Evolutionary conservation across 2,329 filamentous ascomycete genomes (phyloP).

Genomic region (Dactylonectria macrodidyma): DNA sequence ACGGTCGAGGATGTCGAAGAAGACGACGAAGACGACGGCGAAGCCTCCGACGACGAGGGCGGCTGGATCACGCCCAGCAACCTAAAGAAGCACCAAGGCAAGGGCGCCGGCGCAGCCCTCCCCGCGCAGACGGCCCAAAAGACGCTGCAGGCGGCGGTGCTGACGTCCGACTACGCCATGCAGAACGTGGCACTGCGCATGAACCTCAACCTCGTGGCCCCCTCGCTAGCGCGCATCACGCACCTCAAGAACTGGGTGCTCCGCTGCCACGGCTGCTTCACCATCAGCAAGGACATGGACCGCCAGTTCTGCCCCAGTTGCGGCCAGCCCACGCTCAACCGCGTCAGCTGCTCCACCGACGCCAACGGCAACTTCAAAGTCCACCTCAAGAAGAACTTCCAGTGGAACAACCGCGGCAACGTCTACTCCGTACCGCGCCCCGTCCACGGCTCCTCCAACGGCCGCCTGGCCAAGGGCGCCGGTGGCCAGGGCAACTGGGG

Average conservation of each 20-base stretch:
- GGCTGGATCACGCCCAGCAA: conserved; percentile 97
- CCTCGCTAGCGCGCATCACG: conserved; percentile 83
- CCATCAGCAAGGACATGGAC: conserved; percentile 84
- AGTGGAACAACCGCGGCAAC: conserved; percentile 95
- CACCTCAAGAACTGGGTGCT: conserved; percentile 91
- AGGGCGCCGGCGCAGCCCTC: conserved; percentile 67
- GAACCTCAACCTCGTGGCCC: conserved; percentile 90
- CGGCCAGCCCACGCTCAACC: conserved; percentile 87
- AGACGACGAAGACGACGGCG: conserved; percentile 67
- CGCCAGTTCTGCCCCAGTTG: conserved; percentile 96
- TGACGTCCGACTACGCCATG: conserved; percentile 98
- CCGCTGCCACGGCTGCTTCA: conserved; percentile 95
- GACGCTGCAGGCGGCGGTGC: conserved; percentile 87
- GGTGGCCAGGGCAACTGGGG: conserved; percentile 94
- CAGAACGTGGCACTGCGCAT: conserved; percentile 96
- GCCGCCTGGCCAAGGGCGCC: conserved; percentile 76
- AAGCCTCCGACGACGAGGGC: conserved; percentile 70
- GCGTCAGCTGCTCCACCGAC: conserved; percentile 89
- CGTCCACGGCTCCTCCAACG: conserved; percentile 83
- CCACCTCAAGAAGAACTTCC: conserved; percentile 94
- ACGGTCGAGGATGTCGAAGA: conserved; percentile 61
- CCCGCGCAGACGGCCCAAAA: conserved; percentile 68
- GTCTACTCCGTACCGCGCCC: conserved; percentile 95
- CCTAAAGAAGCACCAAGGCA: conserved; percentile 85
- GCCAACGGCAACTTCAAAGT: conserved; percentile 84